Base-by-base conservation (phyloP, 2,329 filamentous ascomycete species). In the Clonostachys byssicola region DNA sequence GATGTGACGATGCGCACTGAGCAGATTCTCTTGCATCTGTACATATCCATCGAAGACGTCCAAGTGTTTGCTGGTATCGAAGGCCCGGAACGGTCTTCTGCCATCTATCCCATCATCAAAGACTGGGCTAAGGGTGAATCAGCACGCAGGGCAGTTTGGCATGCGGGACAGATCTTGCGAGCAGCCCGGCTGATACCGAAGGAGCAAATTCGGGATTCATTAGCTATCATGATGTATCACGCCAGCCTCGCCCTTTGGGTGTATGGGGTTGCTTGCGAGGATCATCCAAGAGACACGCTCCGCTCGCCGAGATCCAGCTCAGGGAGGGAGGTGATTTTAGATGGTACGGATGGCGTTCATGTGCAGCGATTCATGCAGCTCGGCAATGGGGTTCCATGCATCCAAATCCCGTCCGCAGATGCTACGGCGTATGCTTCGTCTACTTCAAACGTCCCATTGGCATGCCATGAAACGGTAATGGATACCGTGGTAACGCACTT, bases 51-150 rank as follows among this genome's bases (percentile, higher is more conserved):
- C 1, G 70, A 72, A 30, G 64, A 69, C 6, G 57, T 73, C 0
- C 68, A 73, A 12, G 58, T 68, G 2, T 69, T 72, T 18, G 69
- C 70, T 1, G 70, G 70, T 5, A 70, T 70, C 42, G 63, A 69
- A 17, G 68, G 68, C 5, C 60, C 64, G 12, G 61, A 68, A 18
- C 66, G 66, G 43, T 66, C 68, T 4, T 59, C 62, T 0, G 53
- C 57, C 8, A 60, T 64, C 0, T 65, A 63, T 23, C 56, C 64
- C 12, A 58, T 56, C 2, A 58, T 68, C 1, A 53, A 62, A 1
- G 60, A 65, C 33, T 72, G 68, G 66, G 64, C 62, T 4, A 57
- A 60, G 8, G 62, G 60, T 13, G 56, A 62, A 16, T 57, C 64
- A 12, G 63, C 66, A 1, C 60, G 70, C 3, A 49, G 60, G 5